Evolutionary conservation across 495 filamentous ascomycete genomes (phyloP), one percentile per base, ranked within the genome.

Genomic region (Penicillium maclennaniae): DNA sequence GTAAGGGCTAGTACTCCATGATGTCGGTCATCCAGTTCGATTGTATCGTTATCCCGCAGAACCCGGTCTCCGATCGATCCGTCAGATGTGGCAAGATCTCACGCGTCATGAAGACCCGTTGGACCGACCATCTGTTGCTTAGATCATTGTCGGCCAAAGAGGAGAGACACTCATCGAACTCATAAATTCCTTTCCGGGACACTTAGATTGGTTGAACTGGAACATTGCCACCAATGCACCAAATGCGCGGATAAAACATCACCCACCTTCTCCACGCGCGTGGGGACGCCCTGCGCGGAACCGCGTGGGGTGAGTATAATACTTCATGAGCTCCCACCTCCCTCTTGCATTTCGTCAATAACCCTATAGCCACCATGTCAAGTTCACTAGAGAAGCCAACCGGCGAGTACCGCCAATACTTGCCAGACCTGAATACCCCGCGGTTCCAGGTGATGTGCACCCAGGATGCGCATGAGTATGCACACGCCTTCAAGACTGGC

Each of bases 391-490:
- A 65, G 45, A 62, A 66, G 59, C 64, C 65, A 2, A 69, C 71
- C 15, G 70, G 72, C 66, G 69, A 71, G 38, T 86, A 81, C 62
- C 75, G 82, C 44, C 69, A 77, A 50, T 78, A 82, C 64, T 72
- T 88, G 42, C 85, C 83, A 1, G 83, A 87, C 55, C 73, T 87
- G 46, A 75, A 53, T 50, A 70, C 71, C 26, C 72, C 77, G 38
- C 82, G 85, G 40, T 88, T 88, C 72, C 79, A 79, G 51, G 69
- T 72, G 20, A 83, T 86, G 71, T 77, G 79, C 58, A 72, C 74
- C 42, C 85, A 87, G 61, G 78, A 83, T 63, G 79, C 81, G 19
- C 78, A 84, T 50, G 79, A 83, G 54, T 87, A 88, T 56, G 82
- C 83, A 1, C 68, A 76, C 23, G 79, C 68, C 17, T 85, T 88